Conservation (phyloP, 2,329 filamentous ascomycete species). For the Stagonosporopsis rhizophila region DNA sequence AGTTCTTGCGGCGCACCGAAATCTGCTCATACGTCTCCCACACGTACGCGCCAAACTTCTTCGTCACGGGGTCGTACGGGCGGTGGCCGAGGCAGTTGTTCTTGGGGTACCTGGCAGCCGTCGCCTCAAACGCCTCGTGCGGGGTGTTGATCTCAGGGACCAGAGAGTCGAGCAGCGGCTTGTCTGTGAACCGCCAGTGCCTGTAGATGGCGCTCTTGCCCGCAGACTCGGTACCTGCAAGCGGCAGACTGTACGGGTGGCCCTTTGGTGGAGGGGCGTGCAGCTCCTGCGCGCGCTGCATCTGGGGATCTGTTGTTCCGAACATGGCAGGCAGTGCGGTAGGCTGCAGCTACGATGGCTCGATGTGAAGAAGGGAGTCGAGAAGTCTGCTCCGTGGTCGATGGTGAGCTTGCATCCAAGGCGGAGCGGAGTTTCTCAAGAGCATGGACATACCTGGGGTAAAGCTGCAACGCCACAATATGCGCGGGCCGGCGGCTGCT, state of each 20-base stretch:
- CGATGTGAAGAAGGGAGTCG: background rate
- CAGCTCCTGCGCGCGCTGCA: slow-evolving; percentile 57
- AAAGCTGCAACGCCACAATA: slow-evolving; percentile 4
- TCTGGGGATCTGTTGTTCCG: slow-evolving; percentile 34
- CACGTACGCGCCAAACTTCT: slow-evolving; percentile 77
- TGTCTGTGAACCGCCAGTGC: slow-evolving; percentile 78
- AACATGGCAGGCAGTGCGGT: slow-evolving; percentile 35
- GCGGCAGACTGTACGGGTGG: slow-evolving; percentile 75
- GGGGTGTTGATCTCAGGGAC: slow-evolving; percentile 74
- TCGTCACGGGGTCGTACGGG: slow-evolving; percentile 76
- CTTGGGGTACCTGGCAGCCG: slow-evolving; percentile 67
- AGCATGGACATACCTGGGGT: slow-evolving; percentile 17
- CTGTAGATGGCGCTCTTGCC: slow-evolving; percentile 81
- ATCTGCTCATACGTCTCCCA: slow-evolving; percentile 86
- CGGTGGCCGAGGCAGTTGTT: slow-evolving; percentile 80
- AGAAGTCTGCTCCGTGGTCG: background rate
- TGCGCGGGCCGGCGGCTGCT: slow-evolving; percentile 6
- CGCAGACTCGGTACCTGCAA: slow-evolving; percentile 76
- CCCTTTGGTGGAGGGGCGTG: slow-evolving; percentile 72
- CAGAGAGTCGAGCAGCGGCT: slow-evolving; percentile 55
- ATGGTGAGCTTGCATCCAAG: slow-evolving; percentile 5
- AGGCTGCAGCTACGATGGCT: background rate
- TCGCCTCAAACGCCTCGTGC: slow-evolving; percentile 80
- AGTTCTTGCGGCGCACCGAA: slow-evolving; percentile 78
- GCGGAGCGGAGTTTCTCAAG: slow-evolving; percentile 9